Base-by-base conservation (phyloP, 2,329 filamentous ascomycete species). In the Talaromyces sp. region DNA sequence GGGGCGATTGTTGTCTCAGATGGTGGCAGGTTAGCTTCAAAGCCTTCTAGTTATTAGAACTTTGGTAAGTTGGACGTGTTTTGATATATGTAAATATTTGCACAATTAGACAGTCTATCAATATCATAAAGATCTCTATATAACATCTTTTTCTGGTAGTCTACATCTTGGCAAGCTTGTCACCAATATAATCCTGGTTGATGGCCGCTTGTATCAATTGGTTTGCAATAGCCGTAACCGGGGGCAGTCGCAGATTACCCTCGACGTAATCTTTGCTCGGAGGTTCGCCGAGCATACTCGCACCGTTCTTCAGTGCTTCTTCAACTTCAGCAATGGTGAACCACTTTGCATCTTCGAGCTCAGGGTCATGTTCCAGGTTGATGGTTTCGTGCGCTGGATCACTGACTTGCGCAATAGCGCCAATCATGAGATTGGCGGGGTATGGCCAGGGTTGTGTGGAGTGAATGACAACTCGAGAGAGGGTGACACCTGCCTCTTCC, bases 331-430 rank as follows among this genome's bases (percentile, higher is more conserved):
- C 92, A 39, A 96, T 80, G 0, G 85, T 79, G 72, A 94, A 94
- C 95, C 95, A 99, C 76, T 87, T 90, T 3, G 95, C 95, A 77
- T 90, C 87, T 74, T 97, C 92, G 67, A 99, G 78, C 81, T 99
- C 95, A 0, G 92, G 91, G 75, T 99, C 95, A 76, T 98, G 90
- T 14, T 90, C 88, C 3, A 99, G 80, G 72, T 88, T 85, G 60
- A 99, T 93, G 37, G 79, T 85, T 83, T 99, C 95, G 31, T 92
- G 92, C 8, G 84, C 86, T 0, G 91, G 90, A 22, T 91, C 81
- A 2, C 93, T 92, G 62, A 78, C 79, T 81, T 98, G 93, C 0
- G 89, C 94, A 70, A 99, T 88, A 1, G 93, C 93, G 3, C 85
- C 92, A 70, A 96, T 91, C 90, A 96, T 95, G 71, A 96, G 75